phyloP scores from a whole-genome alignment of 1,139 yeast genomes.

The Candida glucosophila region DNA sequence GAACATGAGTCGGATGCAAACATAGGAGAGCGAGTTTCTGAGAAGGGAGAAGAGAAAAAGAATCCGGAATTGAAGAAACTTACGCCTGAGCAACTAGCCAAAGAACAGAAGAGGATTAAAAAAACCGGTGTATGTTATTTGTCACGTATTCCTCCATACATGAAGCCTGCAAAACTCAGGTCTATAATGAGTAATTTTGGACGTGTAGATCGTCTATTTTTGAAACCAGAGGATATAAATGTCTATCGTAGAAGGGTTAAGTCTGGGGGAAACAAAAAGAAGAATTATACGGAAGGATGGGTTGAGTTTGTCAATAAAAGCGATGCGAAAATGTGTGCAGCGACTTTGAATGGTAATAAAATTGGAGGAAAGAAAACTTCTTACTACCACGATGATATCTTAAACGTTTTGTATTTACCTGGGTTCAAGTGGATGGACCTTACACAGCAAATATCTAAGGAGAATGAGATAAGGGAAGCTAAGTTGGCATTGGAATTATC shows the following conservation, averaged over 20 bases:
- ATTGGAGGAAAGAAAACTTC: constrained; percentile 89
- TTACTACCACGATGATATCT: constrained; percentile 90
- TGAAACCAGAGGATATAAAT: constrained; percentile 77
- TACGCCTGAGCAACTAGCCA: constrained; percentile 45
- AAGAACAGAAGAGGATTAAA: constrained; percentile 50
- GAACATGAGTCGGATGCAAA: constrained; percentile 4
- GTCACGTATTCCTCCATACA: constrained; percentile 89
- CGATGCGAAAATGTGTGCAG: constrained; percentile 84
- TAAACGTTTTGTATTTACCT: constrained; percentile 81
- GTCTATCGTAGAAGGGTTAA: constrained; percentile 62
- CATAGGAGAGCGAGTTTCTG: too few species aligned
- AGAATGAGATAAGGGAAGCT: constrained; percentile 81
- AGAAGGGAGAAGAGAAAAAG: too few species aligned
- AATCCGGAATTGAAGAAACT: constrained; percentile 37
- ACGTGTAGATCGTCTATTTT: constrained; percentile 70
- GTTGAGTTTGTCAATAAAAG: constrained; percentile 78
- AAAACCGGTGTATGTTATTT: constrained; percentile 88
- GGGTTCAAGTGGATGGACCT: constrained; percentile 94
- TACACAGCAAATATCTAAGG: constrained; percentile 88
- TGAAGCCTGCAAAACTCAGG: constrained; percentile 89
- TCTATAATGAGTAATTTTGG: constrained; percentile 80
- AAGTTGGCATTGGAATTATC: constrained; percentile 81
- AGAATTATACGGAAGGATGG: constrained; percentile 93
- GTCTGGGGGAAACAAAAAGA: constrained; percentile 91
- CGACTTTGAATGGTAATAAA: constrained; percentile 77